phyloP scores from a whole-genome alignment of 371 early-diverging fungal genomes.

The Fennellomyces sp. region DNA sequence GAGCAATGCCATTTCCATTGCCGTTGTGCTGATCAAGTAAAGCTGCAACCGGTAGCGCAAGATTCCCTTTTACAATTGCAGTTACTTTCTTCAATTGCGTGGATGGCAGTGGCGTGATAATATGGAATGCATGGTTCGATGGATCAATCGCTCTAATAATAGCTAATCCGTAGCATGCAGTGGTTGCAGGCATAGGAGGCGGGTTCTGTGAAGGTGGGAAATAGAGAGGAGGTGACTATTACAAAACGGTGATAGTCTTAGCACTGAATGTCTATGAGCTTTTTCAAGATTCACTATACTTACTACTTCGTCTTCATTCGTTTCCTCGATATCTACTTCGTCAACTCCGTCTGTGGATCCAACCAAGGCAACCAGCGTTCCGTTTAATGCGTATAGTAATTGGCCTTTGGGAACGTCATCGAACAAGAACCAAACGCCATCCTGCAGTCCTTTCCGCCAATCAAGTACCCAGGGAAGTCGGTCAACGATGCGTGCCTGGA shows the following conservation, averaged over 20 bases:
- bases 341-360: not conserved
- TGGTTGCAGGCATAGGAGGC: conserved; percentile 52
- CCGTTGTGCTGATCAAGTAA: conserved; percentile 44
- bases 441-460: conserved; percentile 54
- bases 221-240: conserved; percentile 45
- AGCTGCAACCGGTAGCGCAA: conserved; percentile 51
- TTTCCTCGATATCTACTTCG: not conserved
- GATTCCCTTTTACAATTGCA: conserved; percentile 61
- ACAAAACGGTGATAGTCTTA: too few relatives aligned
- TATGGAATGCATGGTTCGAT: conserved; percentile 51
- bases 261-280: too few relatives aligned
- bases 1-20: conserved; percentile 44
- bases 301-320: not conserved
- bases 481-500: conserved; percentile 50
- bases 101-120: conserved; percentile 67
- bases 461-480: conserved; percentile 64
- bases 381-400: conserved; percentile 76
- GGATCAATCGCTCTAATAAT: conserved; percentile 77
- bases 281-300: too few relatives aligned
- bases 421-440: conserved; percentile 59
- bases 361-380: conserved; percentile 74
- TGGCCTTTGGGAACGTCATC: conserved; percentile 72
- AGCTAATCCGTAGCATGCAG: conserved; percentile 72
- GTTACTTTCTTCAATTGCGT: conserved; percentile 56
- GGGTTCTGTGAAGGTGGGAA: conserved; percentile 51